Evolutionary conservation across 768 basidiomycete genomes (phyloP).

Genomic region (Sarcodon aspratus): DNA sequence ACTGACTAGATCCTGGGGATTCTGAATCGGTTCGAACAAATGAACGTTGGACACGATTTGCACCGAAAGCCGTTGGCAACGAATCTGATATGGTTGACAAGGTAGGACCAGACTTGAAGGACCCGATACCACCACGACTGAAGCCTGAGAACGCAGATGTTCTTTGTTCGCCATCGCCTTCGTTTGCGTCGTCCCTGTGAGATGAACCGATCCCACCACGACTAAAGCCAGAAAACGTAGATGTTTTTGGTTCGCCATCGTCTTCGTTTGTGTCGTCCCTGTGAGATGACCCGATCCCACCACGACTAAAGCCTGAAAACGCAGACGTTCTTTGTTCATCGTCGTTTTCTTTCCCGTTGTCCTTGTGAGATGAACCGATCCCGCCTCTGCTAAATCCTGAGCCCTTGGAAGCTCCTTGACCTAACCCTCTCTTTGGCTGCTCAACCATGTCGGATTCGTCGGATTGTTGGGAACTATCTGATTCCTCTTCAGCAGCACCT

Average conservation of each 20-base stretch:
- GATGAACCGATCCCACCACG: conserved; percentile 34
- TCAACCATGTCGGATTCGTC: conserved; percentile 36
- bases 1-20: conserved; percentile 15
- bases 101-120: conserved; percentile 26
- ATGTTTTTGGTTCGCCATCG: conserved; percentile 1
- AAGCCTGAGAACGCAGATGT: conserved; percentile 26
- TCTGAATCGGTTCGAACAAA: conserved; percentile 45
- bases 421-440: conserved; percentile 28
- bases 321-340: not conserved
- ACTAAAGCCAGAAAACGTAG: conserved; percentile 21
- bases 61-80: conserved; percentile 30
- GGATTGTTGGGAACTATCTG: conserved; percentile 33
- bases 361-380: conserved; percentile 12
- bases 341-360: conserved; percentile 4
- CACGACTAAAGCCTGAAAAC: conserved; percentile 2
- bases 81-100: conserved; percentile 25
- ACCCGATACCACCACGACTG: conserved; percentile 6
- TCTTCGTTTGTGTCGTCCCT: not conserved
- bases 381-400: conserved; percentile 18
- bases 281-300: not conserved
- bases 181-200: conserved; percentile 5
- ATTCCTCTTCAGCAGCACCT: conserved; percentile 11
- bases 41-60: conserved; percentile 25
- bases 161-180: no score
- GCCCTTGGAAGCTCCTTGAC: conserved; percentile 20